Conservation (phyloP, 2,329 filamentous ascomycete species). For the Neonectria faginata region DNA sequence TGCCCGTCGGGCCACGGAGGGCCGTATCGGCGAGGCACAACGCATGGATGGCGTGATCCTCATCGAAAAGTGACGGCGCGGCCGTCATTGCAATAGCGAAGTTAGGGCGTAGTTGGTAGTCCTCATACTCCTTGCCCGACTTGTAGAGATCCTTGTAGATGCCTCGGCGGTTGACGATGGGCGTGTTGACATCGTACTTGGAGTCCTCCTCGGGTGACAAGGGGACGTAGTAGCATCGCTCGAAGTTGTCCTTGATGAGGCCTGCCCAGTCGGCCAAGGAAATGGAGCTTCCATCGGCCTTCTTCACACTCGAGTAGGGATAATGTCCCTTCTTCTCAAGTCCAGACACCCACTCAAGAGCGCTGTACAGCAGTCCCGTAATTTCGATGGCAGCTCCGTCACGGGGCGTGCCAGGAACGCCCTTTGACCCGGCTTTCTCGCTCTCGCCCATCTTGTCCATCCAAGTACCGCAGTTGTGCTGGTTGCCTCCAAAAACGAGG, state of each 20-base stretch:
- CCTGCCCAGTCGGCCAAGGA: slow-evolving; percentile 83
- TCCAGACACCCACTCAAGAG: slow-evolving; percentile 80
- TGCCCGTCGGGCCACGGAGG: slow-evolving; percentile 88
- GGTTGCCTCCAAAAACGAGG: slow-evolving; percentile 93
- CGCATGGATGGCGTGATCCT: slow-evolving; percentile 80
- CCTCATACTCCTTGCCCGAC: slow-evolving; percentile 94
- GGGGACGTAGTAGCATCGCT: slow-evolving; percentile 91
- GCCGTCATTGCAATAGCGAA: slow-evolving; percentile 97
- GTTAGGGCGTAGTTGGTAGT: slow-evolving; percentile 95
- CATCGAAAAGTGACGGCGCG: slow-evolving; percentile 87
- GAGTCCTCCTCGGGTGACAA: slow-evolving; percentile 74
- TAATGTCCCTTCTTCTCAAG: slow-evolving; percentile 78
- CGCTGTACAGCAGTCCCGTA: slow-evolving; percentile 91
- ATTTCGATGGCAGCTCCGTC: slow-evolving; percentile 97
- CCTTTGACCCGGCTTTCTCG: slow-evolving; percentile 88
- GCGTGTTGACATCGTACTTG: slow-evolving; percentile 82
- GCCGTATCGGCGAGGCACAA: slow-evolving; percentile 83
- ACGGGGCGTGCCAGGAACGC: slow-evolving; percentile 93
- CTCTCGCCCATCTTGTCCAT: slow-evolving; percentile 99
- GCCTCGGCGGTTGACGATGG: slow-evolving; percentile 86
- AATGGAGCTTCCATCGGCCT: slow-evolving; percentile 69
- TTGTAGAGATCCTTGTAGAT: slow-evolving; percentile 98
- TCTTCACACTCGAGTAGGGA: slow-evolving; percentile 78
- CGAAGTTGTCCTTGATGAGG: slow-evolving; percentile 86
- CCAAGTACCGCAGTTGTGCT: slow-evolving; percentile 97